Evolutionary conservation across 331 rosid genomes (phyloP), one percentile per base, ranked within the genome.

Genomic region (Malus hybrid): DNA sequence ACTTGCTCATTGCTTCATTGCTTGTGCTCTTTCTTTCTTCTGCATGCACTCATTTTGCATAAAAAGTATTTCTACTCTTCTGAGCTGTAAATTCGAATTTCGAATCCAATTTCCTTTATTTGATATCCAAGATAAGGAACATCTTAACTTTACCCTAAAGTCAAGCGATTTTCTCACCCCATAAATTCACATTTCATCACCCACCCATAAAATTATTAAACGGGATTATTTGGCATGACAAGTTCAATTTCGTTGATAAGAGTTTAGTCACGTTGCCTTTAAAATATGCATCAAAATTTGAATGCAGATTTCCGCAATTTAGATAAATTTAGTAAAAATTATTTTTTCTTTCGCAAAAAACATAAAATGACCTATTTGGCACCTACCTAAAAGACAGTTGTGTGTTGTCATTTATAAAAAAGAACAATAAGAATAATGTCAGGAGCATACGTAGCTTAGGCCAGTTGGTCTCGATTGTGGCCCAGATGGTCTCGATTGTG

Each of bases 91-190:
- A 62, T 74, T 61, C 42, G 33, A 74, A 44, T 55, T 15, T 39
- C 52, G 59, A 74, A 62, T 32, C 52, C 27, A 42, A 22, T 65
- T 61, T 52, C 67, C 71, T 24, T 54, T 67, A 31, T 44, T 33
- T 55, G 10, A 33, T 74, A 82, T 70, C 66, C 59, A 69, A 13
- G 46, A 69, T 69, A 74, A 44, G 63, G 50, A 44, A n/a, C 34
- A 65, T 60, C 73, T 19, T 71, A 32, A 42, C 86, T 79, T 82
- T 70, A 69, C 67, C 77, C 71, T 69, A 55, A 78, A 82, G 85
- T 67, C 39, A 78, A 74, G 56, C 70, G 65, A 73, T 24, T 14
- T 73, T 56, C 27, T n/a, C 11, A 50, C 14, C 69, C 69, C 56
- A 73, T 78, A 63, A 69, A 19, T n/a, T 56, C n/a, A 7, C 44